phyloP scores from a whole-genome alignment of 192 early-diverging fungal genomes.

The Podila horticola region DNA sequence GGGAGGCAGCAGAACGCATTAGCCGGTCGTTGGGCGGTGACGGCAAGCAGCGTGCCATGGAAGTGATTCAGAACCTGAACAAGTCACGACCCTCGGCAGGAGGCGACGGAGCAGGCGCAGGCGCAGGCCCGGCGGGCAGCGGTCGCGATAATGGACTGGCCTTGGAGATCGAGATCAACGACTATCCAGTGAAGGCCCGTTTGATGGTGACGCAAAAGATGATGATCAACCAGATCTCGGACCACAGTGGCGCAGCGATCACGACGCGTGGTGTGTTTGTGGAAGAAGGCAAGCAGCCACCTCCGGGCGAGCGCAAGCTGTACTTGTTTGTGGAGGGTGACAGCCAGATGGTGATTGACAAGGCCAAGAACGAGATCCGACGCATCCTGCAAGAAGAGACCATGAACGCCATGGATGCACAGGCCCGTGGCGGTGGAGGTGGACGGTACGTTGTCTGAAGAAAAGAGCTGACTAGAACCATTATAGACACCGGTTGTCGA shows the following conservation, averaged over 20 bases:
- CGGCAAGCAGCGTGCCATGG: slow-evolving; percentile 40
- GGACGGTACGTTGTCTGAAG: slow-evolving; percentile 5
- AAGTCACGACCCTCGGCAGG: slow-evolving; percentile 60
- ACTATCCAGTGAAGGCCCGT: slow-evolving; percentile 95
- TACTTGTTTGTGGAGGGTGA: slow-evolving; percentile 97
- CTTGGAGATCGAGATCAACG: slow-evolving; percentile 96
- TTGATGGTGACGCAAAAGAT: slow-evolving; percentile 95
- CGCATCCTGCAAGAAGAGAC: slow-evolving; percentile 92
- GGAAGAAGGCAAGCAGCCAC: slow-evolving; percentile 84
- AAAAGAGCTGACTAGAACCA: too few relatives aligned
- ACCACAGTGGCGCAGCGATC: slow-evolving; percentile 94
- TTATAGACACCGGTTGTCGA: too few relatives aligned
- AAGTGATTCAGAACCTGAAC: slow-evolving; percentile 46
- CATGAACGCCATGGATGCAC: slow-evolving; percentile 73
- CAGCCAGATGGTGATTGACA: slow-evolving; percentile 87
- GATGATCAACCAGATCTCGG: slow-evolving; percentile 89
- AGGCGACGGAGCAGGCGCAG: slow-evolving; percentile 56
- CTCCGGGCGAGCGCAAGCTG: slow-evolving; percentile 85
- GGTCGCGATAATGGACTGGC: slow-evolving; percentile 65
- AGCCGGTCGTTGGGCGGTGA: slow-evolving; percentile 31
- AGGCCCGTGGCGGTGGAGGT: slow-evolving; percentile 56
- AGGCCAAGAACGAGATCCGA: slow-evolving; percentile 93
- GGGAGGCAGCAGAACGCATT: slow-evolving; percentile 36
- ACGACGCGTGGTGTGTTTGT: slow-evolving; percentile 94
- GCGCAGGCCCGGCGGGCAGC: slow-evolving; percentile 21